Conservation (phyloP, 352 stramenopile species). For the Phytopythium oedochilum region DNA sequence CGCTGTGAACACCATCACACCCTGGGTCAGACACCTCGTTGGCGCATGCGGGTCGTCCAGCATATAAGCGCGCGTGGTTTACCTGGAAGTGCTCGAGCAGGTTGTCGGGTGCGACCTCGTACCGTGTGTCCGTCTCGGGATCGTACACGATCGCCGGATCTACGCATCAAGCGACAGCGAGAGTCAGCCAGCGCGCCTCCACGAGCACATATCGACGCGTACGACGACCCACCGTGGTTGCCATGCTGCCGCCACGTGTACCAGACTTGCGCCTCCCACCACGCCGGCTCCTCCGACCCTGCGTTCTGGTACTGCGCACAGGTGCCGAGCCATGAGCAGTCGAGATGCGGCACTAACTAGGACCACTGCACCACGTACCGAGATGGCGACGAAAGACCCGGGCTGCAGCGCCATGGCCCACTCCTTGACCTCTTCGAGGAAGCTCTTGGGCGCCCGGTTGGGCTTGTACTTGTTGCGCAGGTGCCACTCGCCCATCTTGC, state of each 20-base stretch:
- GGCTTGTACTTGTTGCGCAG: constrained; percentile 47
- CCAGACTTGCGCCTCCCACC: constrained; percentile 86
- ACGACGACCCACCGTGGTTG: constrained; percentile 35
- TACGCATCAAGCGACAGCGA: constrained; percentile 4
- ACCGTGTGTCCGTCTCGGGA: constrained; percentile 27
- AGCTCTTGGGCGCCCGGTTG: constrained; percentile 37
- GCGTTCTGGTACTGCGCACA: constrained; percentile 60
- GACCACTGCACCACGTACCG: no score
- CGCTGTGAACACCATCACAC: constrained; percentile 18
- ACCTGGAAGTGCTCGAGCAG: constrained; percentile 59
- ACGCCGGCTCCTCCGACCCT: constrained; percentile 52
- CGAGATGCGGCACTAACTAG: no score
- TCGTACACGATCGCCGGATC: constrained; percentile 53
- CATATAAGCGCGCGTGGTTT: no score
- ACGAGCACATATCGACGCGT: no score
- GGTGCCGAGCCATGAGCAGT: no score
- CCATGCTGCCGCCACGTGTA: constrained; percentile 71
- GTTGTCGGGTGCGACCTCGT: constrained; percentile 38
- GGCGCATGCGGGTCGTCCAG: no score
- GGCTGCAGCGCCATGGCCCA: constrained; percentile 50
- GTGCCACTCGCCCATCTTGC: constrained; percentile 73
- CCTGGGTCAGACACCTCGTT: no score
- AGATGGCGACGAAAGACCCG: constrained; percentile 52
- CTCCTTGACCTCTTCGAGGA: constrained; percentile 47
- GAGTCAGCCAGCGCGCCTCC: not conserved